These are phyloP conservation scores for Calycina herbarum DNA, from an alignment of 2,329 filamentous ascomycete species.

Conservation along the genomic window DNA sequence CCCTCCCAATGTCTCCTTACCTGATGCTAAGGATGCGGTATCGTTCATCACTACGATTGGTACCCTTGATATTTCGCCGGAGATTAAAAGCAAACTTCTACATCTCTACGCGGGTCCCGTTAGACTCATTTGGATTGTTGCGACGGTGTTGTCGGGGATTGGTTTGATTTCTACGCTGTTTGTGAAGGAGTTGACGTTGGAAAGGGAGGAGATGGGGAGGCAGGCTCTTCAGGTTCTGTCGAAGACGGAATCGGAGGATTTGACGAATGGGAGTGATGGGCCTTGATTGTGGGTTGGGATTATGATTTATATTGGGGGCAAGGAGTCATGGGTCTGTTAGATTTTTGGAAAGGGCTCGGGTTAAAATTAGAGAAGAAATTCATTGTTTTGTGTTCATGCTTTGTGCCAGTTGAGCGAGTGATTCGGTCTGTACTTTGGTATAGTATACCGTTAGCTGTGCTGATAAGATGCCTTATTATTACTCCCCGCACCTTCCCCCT, in stretches of 20 bases:
- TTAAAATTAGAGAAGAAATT: neutral
- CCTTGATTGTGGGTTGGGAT: neutral
- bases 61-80: neutral
- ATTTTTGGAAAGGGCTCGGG: neutral
- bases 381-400: neutral
- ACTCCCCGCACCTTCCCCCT: too few species aligned
- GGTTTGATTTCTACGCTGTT: slow-evolving; percentile 5
- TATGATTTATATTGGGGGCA: neutral
- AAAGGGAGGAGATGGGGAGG: slow-evolving; percentile 6
- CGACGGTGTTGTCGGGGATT: neutral
- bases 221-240: slow-evolving; percentile 4
- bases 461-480: too few species aligned
- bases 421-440: too few species aligned
- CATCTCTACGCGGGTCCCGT: slow-evolving; percentile 1
- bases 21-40: slow-evolving; percentile 2
- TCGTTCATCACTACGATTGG: neutral
- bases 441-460: too few species aligned
- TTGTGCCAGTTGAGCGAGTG: too few species aligned
- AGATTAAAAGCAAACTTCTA: neutral
- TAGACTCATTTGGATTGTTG: slow-evolving; percentile 4
- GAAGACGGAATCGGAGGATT: neutral
- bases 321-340: neutral
- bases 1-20: neutral
- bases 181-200: slow-evolving; percentile 9
- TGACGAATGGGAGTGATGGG: neutral